Evolutionary conservation across 1,139 yeast genomes (phyloP).

Genomic region (Debaryomyces fabryi): DNA sequence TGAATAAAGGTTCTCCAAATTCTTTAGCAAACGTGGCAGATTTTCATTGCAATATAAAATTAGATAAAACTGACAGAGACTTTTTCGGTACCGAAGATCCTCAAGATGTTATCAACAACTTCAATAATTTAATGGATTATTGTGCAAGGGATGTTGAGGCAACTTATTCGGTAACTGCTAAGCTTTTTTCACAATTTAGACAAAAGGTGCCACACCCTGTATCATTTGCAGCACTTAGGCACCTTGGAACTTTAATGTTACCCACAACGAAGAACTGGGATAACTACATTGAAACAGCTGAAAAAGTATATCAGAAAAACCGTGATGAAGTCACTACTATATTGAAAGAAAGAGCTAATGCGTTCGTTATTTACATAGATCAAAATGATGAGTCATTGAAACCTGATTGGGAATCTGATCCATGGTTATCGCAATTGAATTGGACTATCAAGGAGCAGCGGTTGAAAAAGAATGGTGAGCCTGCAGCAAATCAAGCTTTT

Average conservation of each 20-base stretch:
- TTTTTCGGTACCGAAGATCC: slow-evolving; percentile 60
- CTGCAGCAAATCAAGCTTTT: slow-evolving; percentile 73
- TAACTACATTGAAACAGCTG: slow-evolving; percentile 69
- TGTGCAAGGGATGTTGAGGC: slow-evolving; percentile 85
- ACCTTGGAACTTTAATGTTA: slow-evolving; percentile 72
- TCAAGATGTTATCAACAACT: slow-evolving; percentile 55
- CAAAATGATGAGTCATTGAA: slow-evolving; percentile 29
- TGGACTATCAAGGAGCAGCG: slow-evolving; percentile 73
- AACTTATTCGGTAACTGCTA: slow-evolving; percentile 70
- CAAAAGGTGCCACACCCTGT: slow-evolving; percentile 89
- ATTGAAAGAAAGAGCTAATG: slow-evolving; percentile 61
- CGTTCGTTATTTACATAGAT: slow-evolving; percentile 46
- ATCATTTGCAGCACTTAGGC: slow-evolving; percentile 84
- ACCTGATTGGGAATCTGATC: slow-evolving; percentile 55
- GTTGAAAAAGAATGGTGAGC: slow-evolving; percentile 71
- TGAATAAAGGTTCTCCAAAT: slow-evolving; percentile 73
- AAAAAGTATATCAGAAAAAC: slow-evolving; percentile 62
- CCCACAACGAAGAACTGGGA: slow-evolving; percentile 83
- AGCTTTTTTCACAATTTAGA: slow-evolving; percentile 70
- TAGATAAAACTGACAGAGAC: slow-evolving; percentile 71
- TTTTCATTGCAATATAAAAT: slow-evolving; percentile 71
- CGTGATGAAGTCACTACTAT: slow-evolving; percentile 59
- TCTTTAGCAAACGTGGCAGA: slow-evolving; percentile 80
- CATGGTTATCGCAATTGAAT: slow-evolving; percentile 88
- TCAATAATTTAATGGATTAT: slow-evolving; percentile 67